Conservation (phyloP, 768 basidiomycete genomes). For the Stropharia rugosoannulata region DNA sequence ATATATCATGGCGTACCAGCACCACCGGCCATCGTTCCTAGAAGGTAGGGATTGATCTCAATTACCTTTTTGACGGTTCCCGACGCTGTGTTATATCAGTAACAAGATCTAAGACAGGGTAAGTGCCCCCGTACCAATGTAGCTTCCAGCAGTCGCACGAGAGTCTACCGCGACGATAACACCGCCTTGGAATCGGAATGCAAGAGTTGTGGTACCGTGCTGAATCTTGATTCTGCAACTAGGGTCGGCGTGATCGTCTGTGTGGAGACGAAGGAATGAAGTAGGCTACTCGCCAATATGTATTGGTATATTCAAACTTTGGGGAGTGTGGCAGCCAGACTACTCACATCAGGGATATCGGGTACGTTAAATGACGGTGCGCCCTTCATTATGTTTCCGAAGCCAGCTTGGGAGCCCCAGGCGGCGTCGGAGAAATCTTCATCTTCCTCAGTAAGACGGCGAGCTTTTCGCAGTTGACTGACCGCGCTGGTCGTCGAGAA, state of each 20-base stretch:
- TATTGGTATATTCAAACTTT: conserved; percentile 7
- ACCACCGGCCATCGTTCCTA: conserved; percentile 99
- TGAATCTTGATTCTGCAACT: conserved; percentile 96
- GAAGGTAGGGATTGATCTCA: conserved; percentile 96
- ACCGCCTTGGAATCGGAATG: conserved; percentile 95
- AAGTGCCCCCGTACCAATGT: conserved; percentile 70
- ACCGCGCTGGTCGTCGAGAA: conserved; percentile 59
- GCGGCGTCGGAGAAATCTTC: conserved; percentile 63
- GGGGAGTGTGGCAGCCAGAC: background rate
- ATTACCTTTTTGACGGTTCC: conserved; percentile 99
- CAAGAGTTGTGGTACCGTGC: conserved; percentile 97
- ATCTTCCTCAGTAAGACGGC: conserved; percentile 52
- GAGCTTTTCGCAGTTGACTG: conserved; percentile 49
- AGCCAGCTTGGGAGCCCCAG: conserved; percentile 86
- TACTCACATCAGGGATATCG: conserved; percentile 71
- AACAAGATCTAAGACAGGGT: background rate
- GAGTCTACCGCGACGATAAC: conserved; percentile 99
- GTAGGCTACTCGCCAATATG: conserved; percentile 60
- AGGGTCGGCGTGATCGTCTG: conserved; percentile 94
- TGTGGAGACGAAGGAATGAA: conserved; percentile 88
- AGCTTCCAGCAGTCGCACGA: conserved; percentile 94
- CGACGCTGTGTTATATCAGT: conserved; percentile 56
- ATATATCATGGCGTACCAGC: conserved; percentile 60
- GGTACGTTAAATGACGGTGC: conserved; percentile 74
- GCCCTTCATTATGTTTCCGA: conserved; percentile 71